These are phyloP conservation scores for Sequoiadendron giganteum DNA, from an alignment of 75 land plant genomes.

Conservation along the genomic window DNA sequence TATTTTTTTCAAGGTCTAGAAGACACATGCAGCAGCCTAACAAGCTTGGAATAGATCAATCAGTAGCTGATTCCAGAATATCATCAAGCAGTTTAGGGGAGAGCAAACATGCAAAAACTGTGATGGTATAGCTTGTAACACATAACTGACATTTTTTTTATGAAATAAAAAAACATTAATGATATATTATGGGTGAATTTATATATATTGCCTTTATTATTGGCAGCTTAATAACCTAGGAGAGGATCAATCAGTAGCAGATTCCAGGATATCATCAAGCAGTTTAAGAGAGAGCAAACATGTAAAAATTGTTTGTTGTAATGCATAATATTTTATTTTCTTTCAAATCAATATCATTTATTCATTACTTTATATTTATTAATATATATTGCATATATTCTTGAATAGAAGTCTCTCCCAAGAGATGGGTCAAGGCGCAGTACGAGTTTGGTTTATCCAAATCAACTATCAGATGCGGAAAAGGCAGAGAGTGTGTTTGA, in stretches of 20 bases:
- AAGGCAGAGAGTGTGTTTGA: constrained; percentile 58
- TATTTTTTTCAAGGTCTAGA: constrained; percentile 26
- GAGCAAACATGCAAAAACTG: constrained; percentile 31
- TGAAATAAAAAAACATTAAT: background rate
- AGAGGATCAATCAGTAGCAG: constrained; percentile 23
- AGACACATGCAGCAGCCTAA: constrained; percentile 48
- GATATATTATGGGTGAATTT: background rate
- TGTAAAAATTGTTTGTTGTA: background rate
- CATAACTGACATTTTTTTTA: background rate
- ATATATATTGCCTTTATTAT: too few species aligned
- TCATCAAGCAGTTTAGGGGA: constrained; percentile 54
- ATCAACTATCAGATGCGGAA: constrained; percentile 41
- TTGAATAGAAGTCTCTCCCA: background rate
- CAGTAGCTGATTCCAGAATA: constrained; percentile 25
- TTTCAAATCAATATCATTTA: background rate
- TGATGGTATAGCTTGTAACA: background rate
- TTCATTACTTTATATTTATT: background rate
- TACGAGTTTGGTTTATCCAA: constrained; percentile 44
- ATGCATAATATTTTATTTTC: background rate
- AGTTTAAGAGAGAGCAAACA: constrained; percentile 45
- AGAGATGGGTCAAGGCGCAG: background rate
- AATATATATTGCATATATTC: background rate
- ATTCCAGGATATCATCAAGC: constrained; percentile 45
- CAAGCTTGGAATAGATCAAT: constrained; percentile 34
- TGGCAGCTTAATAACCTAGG: constrained; percentile 36